phyloP scores from a whole-genome alignment of 306 rosid species.

The Lablab purpureus region DNA sequence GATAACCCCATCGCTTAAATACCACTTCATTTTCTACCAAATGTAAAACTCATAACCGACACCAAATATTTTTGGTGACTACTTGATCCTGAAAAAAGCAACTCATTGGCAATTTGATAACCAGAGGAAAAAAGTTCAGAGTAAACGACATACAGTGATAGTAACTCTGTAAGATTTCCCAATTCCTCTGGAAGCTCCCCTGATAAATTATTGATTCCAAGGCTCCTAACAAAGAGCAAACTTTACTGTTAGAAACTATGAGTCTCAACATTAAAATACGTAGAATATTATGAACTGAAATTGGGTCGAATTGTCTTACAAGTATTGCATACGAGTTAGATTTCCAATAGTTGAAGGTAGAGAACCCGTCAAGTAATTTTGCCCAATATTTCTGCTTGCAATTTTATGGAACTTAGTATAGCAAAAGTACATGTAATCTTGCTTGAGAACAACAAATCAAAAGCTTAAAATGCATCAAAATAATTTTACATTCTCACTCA shows the following conservation, averaged over 20 bases:
- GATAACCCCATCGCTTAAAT: too few species aligned
- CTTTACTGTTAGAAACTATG: slow-evolving; percentile 3
- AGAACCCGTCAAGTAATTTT: slow-evolving; percentile 71
- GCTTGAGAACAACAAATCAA: not conserved
- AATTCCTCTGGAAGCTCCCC: slow-evolving; percentile 83
- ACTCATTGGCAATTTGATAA: not conserved
- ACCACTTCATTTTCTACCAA: not conserved
- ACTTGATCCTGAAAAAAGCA: not conserved
- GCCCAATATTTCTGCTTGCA: slow-evolving; percentile 63
- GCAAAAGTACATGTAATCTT: not conserved
- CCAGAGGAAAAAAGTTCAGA: not conserved
- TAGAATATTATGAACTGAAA: not conserved
- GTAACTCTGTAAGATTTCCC: slow-evolving; percentile 61
- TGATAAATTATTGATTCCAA: slow-evolving; percentile 72
- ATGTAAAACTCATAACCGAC: not conserved
- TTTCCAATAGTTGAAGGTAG: slow-evolving; percentile 73
- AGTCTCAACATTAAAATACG: slow-evolving; percentile 30
- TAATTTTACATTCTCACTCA: too few species aligned
- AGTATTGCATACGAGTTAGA: slow-evolving; percentile 67
- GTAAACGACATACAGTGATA: slow-evolving; percentile 53
- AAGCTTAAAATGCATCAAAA: not conserved
- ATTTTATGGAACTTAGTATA: slow-evolving; percentile 19
- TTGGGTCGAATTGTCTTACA: slow-evolving; percentile 55
- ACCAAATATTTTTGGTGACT: not conserved
- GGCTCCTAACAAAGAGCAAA: slow-evolving; percentile 47